phyloP scores from a whole-genome alignment of 1,284 basidiomycete species.

The Apiotrichum siamense region DNA sequence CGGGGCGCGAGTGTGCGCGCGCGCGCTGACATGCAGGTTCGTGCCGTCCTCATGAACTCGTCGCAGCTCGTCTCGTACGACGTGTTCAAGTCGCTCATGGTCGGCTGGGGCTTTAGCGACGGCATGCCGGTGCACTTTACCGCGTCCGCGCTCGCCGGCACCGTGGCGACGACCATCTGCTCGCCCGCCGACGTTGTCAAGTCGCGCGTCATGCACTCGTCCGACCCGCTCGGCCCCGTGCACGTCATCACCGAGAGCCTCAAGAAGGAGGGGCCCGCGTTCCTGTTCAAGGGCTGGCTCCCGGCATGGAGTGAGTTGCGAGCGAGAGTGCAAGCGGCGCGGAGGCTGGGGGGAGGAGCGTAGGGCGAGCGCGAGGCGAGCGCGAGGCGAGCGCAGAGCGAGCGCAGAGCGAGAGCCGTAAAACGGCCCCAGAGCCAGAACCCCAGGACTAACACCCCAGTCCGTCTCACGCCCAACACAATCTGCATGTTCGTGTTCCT shows the following conservation, averaged over 20 bases:
- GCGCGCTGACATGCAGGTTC: constrained; percentile 29
- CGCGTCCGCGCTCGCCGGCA: constrained; percentile 51
- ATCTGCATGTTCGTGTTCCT: constrained; percentile 48
- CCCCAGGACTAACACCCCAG: constrained; percentile 24
- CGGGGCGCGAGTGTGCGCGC: background rate
- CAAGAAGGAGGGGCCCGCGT: constrained; percentile 45
- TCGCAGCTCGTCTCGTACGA: constrained; percentile 52
- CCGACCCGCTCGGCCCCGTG: constrained; percentile 25
- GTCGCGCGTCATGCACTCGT: constrained; percentile 49
- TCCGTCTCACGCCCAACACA: constrained; percentile 49
- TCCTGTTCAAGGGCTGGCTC: constrained; percentile 55
- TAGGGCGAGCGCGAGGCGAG: too few relatives aligned
- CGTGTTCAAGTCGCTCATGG: constrained; percentile 52
- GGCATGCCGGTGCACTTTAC: constrained; percentile 51
- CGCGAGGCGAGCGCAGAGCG: too few relatives aligned
- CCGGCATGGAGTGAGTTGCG: constrained; percentile 49
- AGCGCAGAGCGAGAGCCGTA: too few relatives aligned
- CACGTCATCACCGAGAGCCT: constrained; percentile 23
- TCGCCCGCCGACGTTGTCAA: constrained; percentile 52
- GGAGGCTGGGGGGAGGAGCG: too few relatives aligned
- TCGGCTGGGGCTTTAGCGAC: constrained; percentile 43
- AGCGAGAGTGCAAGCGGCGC: background rate
- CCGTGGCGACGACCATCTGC: constrained; percentile 53
- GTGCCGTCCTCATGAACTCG: constrained; percentile 53
- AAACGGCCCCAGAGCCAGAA: too few relatives aligned